Percentiles rank a stretch among this genome's conserved stretches.
These are phyloP conservation scores for Danielia reshetovae DNA, from an alignment of 805 yeast genomes.

Conservation along the genomic window DNA sequence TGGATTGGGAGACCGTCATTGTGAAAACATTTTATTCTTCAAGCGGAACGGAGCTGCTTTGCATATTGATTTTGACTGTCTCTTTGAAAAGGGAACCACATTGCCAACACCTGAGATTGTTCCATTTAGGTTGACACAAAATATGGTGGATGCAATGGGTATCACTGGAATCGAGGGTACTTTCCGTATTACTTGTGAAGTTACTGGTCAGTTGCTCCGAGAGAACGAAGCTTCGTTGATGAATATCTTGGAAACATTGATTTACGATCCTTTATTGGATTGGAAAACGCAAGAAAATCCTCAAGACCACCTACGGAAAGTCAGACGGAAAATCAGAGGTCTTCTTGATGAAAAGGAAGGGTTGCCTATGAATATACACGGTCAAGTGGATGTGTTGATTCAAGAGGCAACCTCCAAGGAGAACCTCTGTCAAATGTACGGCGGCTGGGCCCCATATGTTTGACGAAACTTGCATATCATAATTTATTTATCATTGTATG, in stretches of 20 bases:
- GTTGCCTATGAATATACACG: conserved; percentile 82
- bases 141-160: conserved; percentile 87
- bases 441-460: conserved; percentile 72
- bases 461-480: conserved; percentile 11
- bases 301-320: conserved; percentile 63
- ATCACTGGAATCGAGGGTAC: conserved; percentile 86
- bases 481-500: neutral
- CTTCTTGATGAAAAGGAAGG: conserved; percentile 75
- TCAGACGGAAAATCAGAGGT: conserved; percentile 80
- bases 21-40: conserved; percentile 80
- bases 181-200: conserved; percentile 81
- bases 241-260: conserved; percentile 87
- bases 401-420: conserved; percentile 74
- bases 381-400: conserved; percentile 86
- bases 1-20: conserved; percentile 95
- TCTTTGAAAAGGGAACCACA: conserved; percentile 81
- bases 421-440: conserved; percentile 79
- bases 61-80: conserved; percentile 96
- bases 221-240: conserved; percentile 77
- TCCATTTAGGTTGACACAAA: conserved; percentile 87
- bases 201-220: conserved; percentile 68
- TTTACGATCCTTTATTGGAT: conserved; percentile 88
- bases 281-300: conserved; percentile 57
- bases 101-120: conserved; percentile 84
- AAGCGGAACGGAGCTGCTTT: conserved; percentile 72